Conservation (phyloP, 768 basidiomycete genomes). For the Panaeolus papilionaceus region DNA sequence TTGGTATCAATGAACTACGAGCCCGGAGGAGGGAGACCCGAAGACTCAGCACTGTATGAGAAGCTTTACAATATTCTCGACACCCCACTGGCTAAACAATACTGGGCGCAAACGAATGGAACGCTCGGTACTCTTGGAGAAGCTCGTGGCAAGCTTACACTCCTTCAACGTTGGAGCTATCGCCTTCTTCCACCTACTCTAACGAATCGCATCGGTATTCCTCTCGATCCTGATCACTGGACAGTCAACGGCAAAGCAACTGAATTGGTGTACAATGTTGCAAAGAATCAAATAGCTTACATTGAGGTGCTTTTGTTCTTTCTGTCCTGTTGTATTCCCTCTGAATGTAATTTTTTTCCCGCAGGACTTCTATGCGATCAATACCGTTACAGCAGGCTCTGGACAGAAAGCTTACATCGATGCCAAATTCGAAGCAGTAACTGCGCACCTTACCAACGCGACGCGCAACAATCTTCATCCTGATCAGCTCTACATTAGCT, state of each 20-base stretch:
- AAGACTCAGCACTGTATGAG: slow-evolving; percentile 48
- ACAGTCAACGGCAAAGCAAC: slow-evolving; percentile 54
- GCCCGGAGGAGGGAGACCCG: slow-evolving; percentile 48
- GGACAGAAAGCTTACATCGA: slow-evolving; percentile 46
- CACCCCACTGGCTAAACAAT: slow-evolving; percentile 42
- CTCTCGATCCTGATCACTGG: slow-evolving; percentile 50
- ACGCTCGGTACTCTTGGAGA: slow-evolving; percentile 56
- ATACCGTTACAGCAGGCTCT: slow-evolving; percentile 37
- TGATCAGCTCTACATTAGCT: slow-evolving; percentile 54
- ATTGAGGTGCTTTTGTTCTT: slow-evolving; percentile 41
- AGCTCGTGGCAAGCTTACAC: slow-evolving; percentile 56
- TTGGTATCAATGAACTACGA: slow-evolving; percentile 58
- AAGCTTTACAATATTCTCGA: slow-evolving; percentile 47
- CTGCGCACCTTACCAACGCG: slow-evolving; percentile 49
- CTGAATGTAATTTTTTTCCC: no score
- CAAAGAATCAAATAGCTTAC: slow-evolving; percentile 43
- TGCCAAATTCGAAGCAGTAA: slow-evolving; percentile 48
- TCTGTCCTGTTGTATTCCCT: no score
- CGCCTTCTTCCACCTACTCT: slow-evolving; percentile 44
- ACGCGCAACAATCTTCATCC: slow-evolving; percentile 37
- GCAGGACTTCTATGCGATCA: slow-evolving; percentile 47
- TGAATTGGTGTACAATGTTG: slow-evolving; percentile 48
- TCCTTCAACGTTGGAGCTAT: slow-evolving; percentile 55
- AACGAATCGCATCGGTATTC: slow-evolving; percentile 49
- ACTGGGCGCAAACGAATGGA: slow-evolving; percentile 55